A percentile compares a stretch with the other conserved stretches of the same genome.
These are phyloP conservation scores for Periconia sp. DNA, from an alignment of 2,329 filamentous ascomycete genomes.

Conservation along the genomic window DNA sequence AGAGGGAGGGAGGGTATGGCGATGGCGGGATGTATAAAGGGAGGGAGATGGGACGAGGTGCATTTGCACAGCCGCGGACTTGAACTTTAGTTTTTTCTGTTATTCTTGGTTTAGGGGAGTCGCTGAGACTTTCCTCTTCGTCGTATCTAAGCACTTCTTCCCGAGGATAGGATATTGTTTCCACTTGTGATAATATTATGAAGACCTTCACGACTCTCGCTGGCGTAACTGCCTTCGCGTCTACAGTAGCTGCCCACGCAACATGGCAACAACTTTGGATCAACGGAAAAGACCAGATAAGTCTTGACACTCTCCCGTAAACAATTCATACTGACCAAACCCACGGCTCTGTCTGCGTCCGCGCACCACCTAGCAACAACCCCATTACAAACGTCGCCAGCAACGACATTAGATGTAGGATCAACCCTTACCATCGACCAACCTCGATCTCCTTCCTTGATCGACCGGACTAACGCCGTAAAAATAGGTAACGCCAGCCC, in stretches of 20 bases:
- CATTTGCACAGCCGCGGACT: neutral
- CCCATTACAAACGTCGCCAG: constrained; percentile 52
- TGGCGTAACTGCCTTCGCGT: constrained; percentile 15
- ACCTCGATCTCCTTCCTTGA: constrained; percentile 1
- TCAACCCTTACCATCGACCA: neutral
- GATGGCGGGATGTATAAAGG: constrained; percentile 2
- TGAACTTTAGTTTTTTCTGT: neutral
- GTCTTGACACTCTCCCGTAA: neutral
- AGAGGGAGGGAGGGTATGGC: too few relatives aligned
- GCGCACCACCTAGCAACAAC: constrained; percentile 40
- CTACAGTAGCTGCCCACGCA: constrained; percentile 24
- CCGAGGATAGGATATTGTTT: neutral
- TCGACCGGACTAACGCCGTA: neutral
- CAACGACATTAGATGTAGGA: constrained; percentile 54
- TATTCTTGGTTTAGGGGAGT: neutral
- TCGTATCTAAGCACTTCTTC: neutral
- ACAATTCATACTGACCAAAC: constrained; percentile 8
- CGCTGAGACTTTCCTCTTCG: neutral
- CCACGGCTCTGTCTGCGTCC: constrained; percentile 23
- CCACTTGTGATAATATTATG: constrained; percentile 11
- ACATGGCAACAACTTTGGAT: constrained; percentile 39
- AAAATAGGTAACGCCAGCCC: constrained; percentile 25
- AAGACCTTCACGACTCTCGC: constrained; percentile 14
- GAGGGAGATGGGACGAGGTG: too few relatives aligned
- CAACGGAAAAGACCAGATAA: constrained; percentile 31